Base-by-base conservation (phyloP, 2,329 filamentous ascomycete genomes). In the Aulographum hederae region DNA sequence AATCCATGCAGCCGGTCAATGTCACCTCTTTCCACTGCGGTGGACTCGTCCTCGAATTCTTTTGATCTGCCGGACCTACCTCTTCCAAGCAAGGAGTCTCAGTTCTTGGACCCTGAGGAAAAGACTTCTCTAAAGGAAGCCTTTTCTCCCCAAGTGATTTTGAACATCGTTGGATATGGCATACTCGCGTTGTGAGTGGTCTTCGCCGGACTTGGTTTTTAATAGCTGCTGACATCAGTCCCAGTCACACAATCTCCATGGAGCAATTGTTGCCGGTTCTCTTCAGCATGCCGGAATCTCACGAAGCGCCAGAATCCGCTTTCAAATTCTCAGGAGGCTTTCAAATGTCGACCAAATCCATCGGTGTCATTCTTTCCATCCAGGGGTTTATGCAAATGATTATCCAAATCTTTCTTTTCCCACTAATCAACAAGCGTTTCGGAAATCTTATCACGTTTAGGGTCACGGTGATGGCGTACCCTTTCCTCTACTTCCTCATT, bases 201-300 rank as follows among this genome's bases (percentile, higher is more conserved):
- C 13, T 19, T 16, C n/a, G 18, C 27, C 34, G 38, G 16, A 41
- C 42, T 25, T 8, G n/a, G n/a, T n/a, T 8, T 25, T 20, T 40
- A 35, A 25, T 25, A 8, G 8, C 21, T 31, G 44, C 34, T 41
- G 37, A 41, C 36, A 19, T 13, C 14, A n/a, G n/a, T 18, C 38
- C 26, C 46, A 93, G 85, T 58, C 86, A 95, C 57, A 94, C 86
- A 10, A 94, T 98, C 56, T 91, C 85, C 0, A 89, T 92, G 44
- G 89, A 98, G 54, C 80, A 93, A 47, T 67, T 95, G 30, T 74
- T 95, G 43, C 86, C 89, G 0, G 79, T 94, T 2, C 82, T 98
- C 43, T 70, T 98, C 47, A 86, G 79, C 52, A 80, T 80, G 28
- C 50, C 65, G 45, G 48, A 65, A 46, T 53, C 68, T 47, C 39